Percentiles rank a stretch among this genome's conserved stretches.
Conservation (phyloP, 345 rosid species). For the Populus deltoides region DNA sequence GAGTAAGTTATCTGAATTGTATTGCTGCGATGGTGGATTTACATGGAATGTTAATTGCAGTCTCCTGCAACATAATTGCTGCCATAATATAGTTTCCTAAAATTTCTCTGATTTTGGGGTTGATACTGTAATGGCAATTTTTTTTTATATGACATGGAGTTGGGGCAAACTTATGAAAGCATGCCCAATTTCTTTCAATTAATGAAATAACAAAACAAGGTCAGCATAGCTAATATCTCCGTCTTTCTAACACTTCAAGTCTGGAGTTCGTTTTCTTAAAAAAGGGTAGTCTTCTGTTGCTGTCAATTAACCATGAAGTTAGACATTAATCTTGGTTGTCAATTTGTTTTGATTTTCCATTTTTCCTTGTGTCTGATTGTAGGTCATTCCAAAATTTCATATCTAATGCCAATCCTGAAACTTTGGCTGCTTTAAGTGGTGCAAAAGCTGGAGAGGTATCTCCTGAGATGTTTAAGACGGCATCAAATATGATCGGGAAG, state of each 20-base stretch:
- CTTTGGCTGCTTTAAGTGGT: constrained; percentile 65
- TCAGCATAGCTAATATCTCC: not conserved
- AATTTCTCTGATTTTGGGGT: not conserved
- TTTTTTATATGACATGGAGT: not conserved
- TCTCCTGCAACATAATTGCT: not conserved
- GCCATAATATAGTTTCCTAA: not conserved
- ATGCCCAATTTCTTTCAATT: not conserved
- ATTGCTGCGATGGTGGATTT: not conserved
- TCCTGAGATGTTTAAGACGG: constrained; percentile 78
- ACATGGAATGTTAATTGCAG: not conserved
- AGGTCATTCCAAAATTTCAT: constrained; percentile 81
- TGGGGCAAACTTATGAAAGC: not conserved
- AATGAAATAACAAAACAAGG: not conserved
- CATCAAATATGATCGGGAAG: constrained; percentile 79
- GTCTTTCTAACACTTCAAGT: not conserved
- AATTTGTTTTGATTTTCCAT: not conserved
- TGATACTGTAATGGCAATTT: not conserved
- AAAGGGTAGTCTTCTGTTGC: not conserved
- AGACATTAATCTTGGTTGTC: not conserved
- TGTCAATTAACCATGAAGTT: not conserved
- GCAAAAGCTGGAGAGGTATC: constrained; percentile 72
- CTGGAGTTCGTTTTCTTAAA: not conserved
- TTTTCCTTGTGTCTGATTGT: constrained; percentile 20
- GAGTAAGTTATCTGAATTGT: not conserved
- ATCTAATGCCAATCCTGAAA: constrained; percentile 64